A percentile compares a stretch with the other conserved stretches of the same genome.
Evolutionary conservation across 495 filamentous ascomycete species (phyloP).

Genomic region (Saxispiralis lemnorum): DNA sequence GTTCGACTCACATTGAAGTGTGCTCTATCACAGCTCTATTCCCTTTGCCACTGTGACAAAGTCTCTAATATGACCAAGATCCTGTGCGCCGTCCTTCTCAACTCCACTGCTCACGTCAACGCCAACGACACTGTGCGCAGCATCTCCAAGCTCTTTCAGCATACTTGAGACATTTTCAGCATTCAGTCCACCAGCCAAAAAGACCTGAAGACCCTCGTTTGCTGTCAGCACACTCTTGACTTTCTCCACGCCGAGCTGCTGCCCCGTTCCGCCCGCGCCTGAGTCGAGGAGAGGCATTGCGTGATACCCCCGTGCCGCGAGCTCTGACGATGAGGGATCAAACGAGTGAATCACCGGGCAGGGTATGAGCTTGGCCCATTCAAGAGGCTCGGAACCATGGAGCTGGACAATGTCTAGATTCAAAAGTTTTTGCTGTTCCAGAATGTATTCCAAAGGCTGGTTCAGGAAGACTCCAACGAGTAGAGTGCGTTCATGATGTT

Average conservation of each 20-base stretch:
- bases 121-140: slow-evolving; percentile 41
- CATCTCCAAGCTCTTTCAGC: slow-evolving; percentile 36
- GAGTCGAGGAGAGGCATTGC: slow-evolving; percentile 69
- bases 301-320: slow-evolving; percentile 65
- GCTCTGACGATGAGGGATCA: slow-evolving; percentile 46
- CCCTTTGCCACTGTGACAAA: slow-evolving; percentile 64
- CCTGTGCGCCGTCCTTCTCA: slow-evolving; percentile 67
- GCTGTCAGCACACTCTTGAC: slow-evolving; percentile 43
- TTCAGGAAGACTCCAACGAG: slow-evolving; percentile 90
- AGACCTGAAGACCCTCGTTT: slow-evolving; percentile 46
- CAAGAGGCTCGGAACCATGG: slow-evolving; percentile 77
- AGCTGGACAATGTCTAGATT: slow-evolving; percentile 83
- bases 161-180: slow-evolving; percentile 53
- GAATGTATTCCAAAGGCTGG: slow-evolving; percentile 64
- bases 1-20: no score
- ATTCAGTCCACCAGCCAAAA: slow-evolving; percentile 71
- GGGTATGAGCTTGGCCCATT: slow-evolving; percentile 74
- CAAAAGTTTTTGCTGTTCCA: slow-evolving; percentile 55
- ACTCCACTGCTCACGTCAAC: slow-evolving; percentile 92
- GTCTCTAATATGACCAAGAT: slow-evolving; percentile 57
- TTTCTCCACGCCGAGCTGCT: slow-evolving; percentile 47
- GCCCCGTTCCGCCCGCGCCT: slow-evolving; percentile 63
- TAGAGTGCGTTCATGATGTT: slow-evolving; percentile 44
- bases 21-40: not conserved
- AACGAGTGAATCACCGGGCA: slow-evolving; percentile 82